Base-by-base conservation (phyloP, 2,329 filamentous ascomycete species). In the Zelopaecilomyces penicillatus region DNA sequence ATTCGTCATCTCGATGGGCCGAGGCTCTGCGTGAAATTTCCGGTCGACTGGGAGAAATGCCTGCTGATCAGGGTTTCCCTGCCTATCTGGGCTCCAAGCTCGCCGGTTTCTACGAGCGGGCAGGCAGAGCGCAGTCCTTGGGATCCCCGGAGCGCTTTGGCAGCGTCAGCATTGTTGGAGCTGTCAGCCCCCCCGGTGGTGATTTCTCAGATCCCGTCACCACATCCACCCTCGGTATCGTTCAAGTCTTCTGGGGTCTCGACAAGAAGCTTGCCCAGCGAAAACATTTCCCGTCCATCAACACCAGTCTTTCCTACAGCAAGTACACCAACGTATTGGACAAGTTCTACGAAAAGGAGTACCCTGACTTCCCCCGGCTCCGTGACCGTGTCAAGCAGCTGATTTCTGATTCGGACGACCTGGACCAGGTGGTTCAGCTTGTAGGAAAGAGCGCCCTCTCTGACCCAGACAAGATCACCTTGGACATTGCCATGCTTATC, bases 191-290 rank as follows among this genome's bases (percentile, higher is more conserved):
- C 42, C 93, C 93, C 9, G 93, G 91, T 73, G 93, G 93, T 80
- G 93, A 98, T 74, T 98, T 97, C 76, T 96, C 93, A 38, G 93
- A 98, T 70, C 93, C 93, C 19, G 93, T 98, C 61, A 98, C 93
- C 10, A 87, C 80, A 49, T 85, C 87, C 54, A 98, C 93, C 19
- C 82, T 98, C 39, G 81, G 86, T 79, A 98, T 98, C 62, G 93
- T 98, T 60, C 93, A 98, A 67, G 93, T 98, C 56, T 98, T 98
- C 75, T 98, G 93, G 93, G 93, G 93, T 77, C 79, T 97, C 41
- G 93, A 98, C 76, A 97, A 98, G 84, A 97, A 97, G 76, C 83
- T 98, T 49, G 93, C 93, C 26, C 93, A 97, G 72, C 84, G 93
- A 59, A 98, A 98, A 74, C 93, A 98, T 70, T 98, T 98, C 77